phyloP scores from a whole-genome alignment of 768 basidiomycete genomes.

The Lentinula lateritia region DNA sequence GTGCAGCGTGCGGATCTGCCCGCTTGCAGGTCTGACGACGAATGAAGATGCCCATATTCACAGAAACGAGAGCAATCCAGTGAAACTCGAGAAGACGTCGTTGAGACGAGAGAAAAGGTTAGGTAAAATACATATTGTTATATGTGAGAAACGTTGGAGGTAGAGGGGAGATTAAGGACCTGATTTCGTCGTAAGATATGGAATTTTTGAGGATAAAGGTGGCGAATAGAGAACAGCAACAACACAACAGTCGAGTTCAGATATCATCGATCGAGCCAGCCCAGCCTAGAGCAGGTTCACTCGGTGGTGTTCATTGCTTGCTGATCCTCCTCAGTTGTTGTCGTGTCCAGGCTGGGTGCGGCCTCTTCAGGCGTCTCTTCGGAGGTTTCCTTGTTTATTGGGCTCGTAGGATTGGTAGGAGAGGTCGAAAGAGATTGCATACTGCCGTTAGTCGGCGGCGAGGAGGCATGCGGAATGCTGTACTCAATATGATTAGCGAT shows the following conservation, averaged over 20 bases:
- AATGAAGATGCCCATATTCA: background rate
- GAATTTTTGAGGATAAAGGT: background rate
- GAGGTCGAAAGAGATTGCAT: constrained; percentile 62
- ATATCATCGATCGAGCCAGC: background rate
- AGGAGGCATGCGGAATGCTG: constrained; percentile 90
- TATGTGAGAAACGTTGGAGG: background rate
- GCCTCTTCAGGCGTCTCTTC: background rate
- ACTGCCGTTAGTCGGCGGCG: constrained; percentile 45
- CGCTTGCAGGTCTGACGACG: background rate
- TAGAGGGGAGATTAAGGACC: background rate
- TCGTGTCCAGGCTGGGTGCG: too few relatives aligned
- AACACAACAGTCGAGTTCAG: background rate
- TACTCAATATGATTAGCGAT: background rate
- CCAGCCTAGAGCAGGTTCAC: background rate
- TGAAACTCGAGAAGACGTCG: background rate
- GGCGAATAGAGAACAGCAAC: background rate
- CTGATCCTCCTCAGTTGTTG: background rate
- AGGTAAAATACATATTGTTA: background rate
- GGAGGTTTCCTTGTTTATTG: constrained; percentile 29
- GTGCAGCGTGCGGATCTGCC: background rate
- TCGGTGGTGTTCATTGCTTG: background rate
- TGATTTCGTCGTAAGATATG: background rate
- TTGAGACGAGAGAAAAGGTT: background rate
- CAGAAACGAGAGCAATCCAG: background rate
- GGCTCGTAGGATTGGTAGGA: constrained; percentile 65